Evolutionary conservation across 2,329 filamentous ascomycete genomes (phyloP).

Genomic region (Xylaria sp.): DNA sequence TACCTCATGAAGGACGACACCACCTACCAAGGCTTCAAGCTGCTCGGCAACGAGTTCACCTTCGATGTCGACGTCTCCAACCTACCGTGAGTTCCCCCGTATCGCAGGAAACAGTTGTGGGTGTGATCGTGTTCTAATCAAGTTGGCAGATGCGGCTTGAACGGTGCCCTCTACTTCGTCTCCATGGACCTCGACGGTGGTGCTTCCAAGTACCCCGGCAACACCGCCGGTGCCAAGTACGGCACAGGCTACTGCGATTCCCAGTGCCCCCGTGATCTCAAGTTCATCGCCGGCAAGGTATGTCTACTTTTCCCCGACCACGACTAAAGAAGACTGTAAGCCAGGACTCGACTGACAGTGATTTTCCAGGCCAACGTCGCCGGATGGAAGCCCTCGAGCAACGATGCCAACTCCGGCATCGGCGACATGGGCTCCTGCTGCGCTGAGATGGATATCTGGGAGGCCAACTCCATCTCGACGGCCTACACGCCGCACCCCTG

Average conservation of each 20-base stretch:
- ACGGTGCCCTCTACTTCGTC: constrained; percentile 70
- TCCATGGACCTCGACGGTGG: constrained; percentile 67
- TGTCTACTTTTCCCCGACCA: constrained; percentile 16
- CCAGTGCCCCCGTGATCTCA: constrained; percentile 60
- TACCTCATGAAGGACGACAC: constrained; percentile 67
- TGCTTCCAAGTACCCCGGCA: constrained; percentile 56
- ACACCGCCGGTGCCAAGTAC: constrained; percentile 62
- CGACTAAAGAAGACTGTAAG: neutral
- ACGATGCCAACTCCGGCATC: constrained; percentile 61
- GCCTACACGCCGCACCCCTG: constrained; percentile 72
- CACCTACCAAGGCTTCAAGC: constrained; percentile 67
- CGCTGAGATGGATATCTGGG: constrained; percentile 71
- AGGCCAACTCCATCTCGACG: constrained; percentile 67
- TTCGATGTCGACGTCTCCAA: constrained; percentile 73
- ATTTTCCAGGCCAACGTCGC: constrained; percentile 55
- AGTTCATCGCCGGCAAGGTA: constrained; percentile 61
- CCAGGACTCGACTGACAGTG: constrained; percentile 7
- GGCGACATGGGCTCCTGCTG: constrained; percentile 65
- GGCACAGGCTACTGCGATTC: constrained; percentile 67
- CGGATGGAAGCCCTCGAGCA: constrained; percentile 59
- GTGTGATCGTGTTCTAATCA: neutral
- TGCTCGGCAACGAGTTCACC: constrained; percentile 70
- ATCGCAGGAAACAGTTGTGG: neutral
- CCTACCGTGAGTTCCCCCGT: constrained; percentile 50
- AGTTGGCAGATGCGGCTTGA: constrained; percentile 63